Base-by-base conservation (phyloP, 75 land plant species). In the Cunninghamia lanceolata region DNA sequence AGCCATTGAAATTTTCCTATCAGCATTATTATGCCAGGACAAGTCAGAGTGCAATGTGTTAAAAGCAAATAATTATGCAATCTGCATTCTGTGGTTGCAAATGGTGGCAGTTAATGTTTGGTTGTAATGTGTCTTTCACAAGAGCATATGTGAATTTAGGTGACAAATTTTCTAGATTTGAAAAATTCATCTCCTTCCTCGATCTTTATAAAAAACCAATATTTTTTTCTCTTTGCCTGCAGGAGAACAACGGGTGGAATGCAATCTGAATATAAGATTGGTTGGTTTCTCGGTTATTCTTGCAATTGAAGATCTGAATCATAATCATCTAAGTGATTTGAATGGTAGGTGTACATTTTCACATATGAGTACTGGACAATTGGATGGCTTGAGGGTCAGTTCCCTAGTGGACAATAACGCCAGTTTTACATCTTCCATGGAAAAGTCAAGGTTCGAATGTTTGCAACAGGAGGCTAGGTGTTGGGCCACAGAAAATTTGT, bases 221-320 rank as follows among this genome's bases (percentile, higher is more conserved):
- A 15, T 21, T 21, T 78, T 39, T 75, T 3, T 17, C 70, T 54
- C 13, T 87, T 43, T 54, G 71, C 85, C 86, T 56, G 68, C 86
- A 59, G 74, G 85, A 83, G 83, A 85, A 28, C 91, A 90, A 77
- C 84, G 39, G 21, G 91, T 90, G 63, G 90, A 88, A 56, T 88
- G 21, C 77, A 83, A 88, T 77, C 66, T 89, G 38, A 89, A 89
- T 38, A 79, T 84, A 14, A 89, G 74, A 71, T 70, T 89, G 71
- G 42, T 39, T 84, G 85, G 90, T 28, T 28, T 90, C 13, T 90
- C 86, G 35, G 68, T 89, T 36, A 59, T 87, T 43, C 68, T 89
- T 70, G 85, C 25, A 13, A 83, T 82, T 63, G 59, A 81, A 80
- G 87, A 84, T 32, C 38, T 16, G 3, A 21, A 43, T 83, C 39